phyloP scores from a whole-genome alignment of 2,329 filamentous ascomycete genomes.

The Polychaeton citri region DNA sequence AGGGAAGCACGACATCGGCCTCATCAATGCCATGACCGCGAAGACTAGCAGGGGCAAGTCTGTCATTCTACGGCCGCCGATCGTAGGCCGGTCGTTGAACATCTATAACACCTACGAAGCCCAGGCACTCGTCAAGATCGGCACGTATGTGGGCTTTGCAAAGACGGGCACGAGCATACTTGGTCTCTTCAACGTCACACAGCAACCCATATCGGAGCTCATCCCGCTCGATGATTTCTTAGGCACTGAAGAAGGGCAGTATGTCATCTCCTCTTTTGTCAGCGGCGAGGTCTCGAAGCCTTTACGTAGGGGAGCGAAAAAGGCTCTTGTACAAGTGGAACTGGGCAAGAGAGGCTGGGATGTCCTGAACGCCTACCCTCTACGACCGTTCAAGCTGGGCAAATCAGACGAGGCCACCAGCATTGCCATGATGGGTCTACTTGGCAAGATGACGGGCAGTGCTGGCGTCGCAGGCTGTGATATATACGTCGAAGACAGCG shows the following conservation, averaged over 20 bases:
- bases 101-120: slow-evolving; percentile 68
- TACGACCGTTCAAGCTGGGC: slow-evolving; percentile 40
- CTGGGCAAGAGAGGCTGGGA: slow-evolving; percentile 61
- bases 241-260: slow-evolving; percentile 49
- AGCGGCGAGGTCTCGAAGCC: slow-evolving; percentile 49
- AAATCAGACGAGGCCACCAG: slow-evolving; percentile 31
- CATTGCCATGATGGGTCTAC: slow-evolving; percentile 60
- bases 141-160: slow-evolving; percentile 58
- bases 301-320: slow-evolving; percentile 27
- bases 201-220: slow-evolving; percentile 50
- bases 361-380: slow-evolving; percentile 61
- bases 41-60: slow-evolving; percentile 58
- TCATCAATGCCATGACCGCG: slow-evolving; percentile 74
- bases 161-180: slow-evolving; percentile 62
- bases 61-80: slow-evolving; percentile 66
- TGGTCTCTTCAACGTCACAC: slow-evolving; percentile 71
- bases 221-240: slow-evolving; percentile 60
- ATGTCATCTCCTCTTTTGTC: slow-evolving; percentile 61
- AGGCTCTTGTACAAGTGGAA: slow-evolving; percentile 46
- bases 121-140: slow-evolving; percentile 59
- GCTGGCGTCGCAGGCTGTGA: slow-evolving; percentile 59
- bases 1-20: slow-evolving; percentile 59
- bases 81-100: slow-evolving; percentile 57
- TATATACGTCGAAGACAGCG: slow-evolving; percentile 45
- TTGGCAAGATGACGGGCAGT: slow-evolving; percentile 81